Evolutionary conservation across 495 filamentous ascomycete species (phyloP).

Genomic region (Penicillium flavigenum): DNA sequence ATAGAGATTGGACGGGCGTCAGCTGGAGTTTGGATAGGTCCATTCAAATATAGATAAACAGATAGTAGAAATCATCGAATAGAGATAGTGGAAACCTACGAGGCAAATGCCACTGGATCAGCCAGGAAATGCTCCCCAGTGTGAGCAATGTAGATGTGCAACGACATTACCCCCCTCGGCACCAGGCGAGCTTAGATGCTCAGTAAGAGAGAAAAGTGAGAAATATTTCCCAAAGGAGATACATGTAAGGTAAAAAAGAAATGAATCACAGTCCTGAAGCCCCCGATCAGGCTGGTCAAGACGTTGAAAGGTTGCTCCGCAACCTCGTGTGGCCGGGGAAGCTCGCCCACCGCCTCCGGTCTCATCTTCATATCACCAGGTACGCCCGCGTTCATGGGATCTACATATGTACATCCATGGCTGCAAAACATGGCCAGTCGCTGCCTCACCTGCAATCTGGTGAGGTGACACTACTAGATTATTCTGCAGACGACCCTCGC

Average conservation of each 20-base stretch:
- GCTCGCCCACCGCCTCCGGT: constrained; percentile 26
- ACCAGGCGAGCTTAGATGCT: constrained; percentile 36
- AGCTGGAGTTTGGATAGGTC: constrained; percentile 17
- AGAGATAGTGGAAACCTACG: constrained; percentile 50
- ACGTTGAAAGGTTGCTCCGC: constrained; percentile 2
- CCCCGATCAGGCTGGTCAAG: constrained; percentile 15
- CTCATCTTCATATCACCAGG: constrained; percentile 36
- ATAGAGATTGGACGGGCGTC: constrained; percentile 28
- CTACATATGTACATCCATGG: constrained; percentile 36
- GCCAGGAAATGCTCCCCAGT: constrained; percentile 77
- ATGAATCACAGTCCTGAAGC: constrained; percentile 24
- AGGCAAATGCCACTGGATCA: constrained; percentile 66
- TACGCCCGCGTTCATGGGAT: constrained; percentile 34
- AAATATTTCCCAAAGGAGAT: constrained; percentile 17
- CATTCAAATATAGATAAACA: not conserved
- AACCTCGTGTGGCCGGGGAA: constrained; percentile 10
- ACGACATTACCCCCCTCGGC: constrained; percentile 59
- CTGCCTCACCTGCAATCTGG: constrained; percentile 39
- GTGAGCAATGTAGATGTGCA: constrained; percentile 84
- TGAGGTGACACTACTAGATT: constrained; percentile 40
- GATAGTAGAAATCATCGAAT: not conserved
- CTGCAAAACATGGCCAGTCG: constrained; percentile 34
- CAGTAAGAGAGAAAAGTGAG: constrained; percentile 33
- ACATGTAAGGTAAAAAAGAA: constrained; percentile 11
- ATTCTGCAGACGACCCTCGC: constrained; percentile 43